Percentiles rank a stretch among this genome's conserved stretches.
These are phyloP conservation scores for Senecio squalidus DNA, from an alignment of 140 eudicot genomes.

Conservation along the genomic window DNA sequence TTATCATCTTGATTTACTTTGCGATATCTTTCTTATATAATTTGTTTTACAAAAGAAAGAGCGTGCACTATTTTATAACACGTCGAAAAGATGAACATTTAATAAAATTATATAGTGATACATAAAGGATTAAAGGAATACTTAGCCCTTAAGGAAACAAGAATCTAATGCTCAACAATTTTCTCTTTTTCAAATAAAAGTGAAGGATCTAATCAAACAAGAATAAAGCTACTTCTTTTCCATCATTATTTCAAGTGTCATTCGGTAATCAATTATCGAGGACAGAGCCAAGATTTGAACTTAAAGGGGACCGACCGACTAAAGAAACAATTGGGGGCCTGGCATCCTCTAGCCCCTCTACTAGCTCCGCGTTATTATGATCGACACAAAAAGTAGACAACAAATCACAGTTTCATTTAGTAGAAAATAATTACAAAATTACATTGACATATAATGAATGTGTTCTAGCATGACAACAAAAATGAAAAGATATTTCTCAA, in stretches of 20 bases:
- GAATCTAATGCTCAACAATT: not conserved
- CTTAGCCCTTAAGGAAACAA: not conserved
- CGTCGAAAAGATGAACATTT: too few species aligned
- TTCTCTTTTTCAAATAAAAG: not conserved
- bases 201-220: not conserved
- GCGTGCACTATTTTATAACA: too few species aligned
- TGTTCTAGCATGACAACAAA: constrained; percentile 23
- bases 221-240: not conserved
- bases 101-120: too few species aligned
- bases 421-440: constrained; percentile 6
- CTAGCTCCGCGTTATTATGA: too few species aligned
- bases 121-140: not conserved
- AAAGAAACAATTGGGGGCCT: too few species aligned
- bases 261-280: not conserved
- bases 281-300: too few species aligned
- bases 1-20: too few species aligned
- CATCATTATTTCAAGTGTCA: too few species aligned
- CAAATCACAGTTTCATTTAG: constrained; percentile 1
- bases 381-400: constrained; percentile 14
- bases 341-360: too few species aligned
- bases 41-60: too few species aligned
- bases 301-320: too few species aligned
- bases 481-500: constrained; percentile 10
- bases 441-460: constrained; percentile 19
- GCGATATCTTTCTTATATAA: too few species aligned